A percentile compares a stretch with the other conserved stretches of the same genome.
Conservation (phyloP, 148 eudicot genomes). For the Diospyros lotus region DNA sequence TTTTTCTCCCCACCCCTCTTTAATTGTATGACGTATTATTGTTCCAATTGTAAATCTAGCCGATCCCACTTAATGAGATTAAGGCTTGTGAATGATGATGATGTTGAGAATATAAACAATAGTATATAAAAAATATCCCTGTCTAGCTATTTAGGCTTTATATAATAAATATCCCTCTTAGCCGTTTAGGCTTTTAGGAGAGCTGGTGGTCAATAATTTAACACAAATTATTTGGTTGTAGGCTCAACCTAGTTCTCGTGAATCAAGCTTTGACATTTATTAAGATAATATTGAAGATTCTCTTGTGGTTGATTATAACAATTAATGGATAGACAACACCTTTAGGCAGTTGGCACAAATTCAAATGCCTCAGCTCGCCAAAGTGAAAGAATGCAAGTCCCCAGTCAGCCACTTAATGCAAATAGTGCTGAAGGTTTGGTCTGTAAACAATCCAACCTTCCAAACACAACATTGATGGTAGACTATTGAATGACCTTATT, state of each 20-base stretch:
- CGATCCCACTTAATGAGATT: no score
- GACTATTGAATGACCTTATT: neutral
- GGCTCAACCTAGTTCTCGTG: neutral
- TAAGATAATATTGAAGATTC: no score
- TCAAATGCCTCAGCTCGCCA: neutral
- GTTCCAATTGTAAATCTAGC: neutral
- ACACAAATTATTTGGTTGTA: neutral
- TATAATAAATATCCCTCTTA: no score
- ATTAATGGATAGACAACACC: neutral
- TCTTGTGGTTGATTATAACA: neutral
- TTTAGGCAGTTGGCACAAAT: neutral
- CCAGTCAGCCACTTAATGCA: neutral
- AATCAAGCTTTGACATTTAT: neutral
- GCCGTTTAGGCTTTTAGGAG: no score
- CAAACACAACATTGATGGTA: no score
- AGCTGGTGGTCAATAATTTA: no score
- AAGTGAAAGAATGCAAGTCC: neutral
- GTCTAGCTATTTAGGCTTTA: no score
- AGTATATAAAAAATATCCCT: no score
- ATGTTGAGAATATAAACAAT: no score
- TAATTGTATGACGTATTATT: neutral
- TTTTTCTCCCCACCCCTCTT: neutral
- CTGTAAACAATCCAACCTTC: neutral
- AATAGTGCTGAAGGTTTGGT: neutral
- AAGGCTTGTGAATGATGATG: no score